Percentiles rank a stretch among this genome's conserved stretches.
These are phyloP conservation scores for Urochloa ruziziensis DNA, from an alignment of 176 grass and related monocot species.

Conservation along the genomic window DNA sequence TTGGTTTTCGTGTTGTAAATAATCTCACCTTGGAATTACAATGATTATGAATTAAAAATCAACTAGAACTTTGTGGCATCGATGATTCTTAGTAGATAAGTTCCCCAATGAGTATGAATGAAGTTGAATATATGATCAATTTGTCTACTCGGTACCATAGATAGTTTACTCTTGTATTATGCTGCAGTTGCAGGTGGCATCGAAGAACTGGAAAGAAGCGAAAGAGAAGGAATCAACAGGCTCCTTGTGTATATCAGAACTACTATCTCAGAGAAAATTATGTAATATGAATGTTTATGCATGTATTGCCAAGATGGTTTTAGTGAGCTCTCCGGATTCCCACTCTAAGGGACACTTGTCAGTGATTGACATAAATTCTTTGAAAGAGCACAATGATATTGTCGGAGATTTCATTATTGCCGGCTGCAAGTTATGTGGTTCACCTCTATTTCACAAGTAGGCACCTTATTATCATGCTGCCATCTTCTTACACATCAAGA, in stretches of 20 bases:
- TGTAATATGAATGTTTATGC: slow-evolving; percentile 41
- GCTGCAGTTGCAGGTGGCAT: slow-evolving; percentile 31
- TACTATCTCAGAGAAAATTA: slow-evolving; percentile 32
- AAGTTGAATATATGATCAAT: background rate
- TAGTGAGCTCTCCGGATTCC: slow-evolving; percentile 2
- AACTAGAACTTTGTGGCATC: background rate
- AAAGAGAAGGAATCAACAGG: slow-evolving; percentile 11
- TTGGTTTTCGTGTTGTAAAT: background rate
- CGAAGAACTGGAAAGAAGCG: slow-evolving; percentile 52
- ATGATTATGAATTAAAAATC: background rate
- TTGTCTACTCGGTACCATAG: background rate
- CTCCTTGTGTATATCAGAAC: slow-evolving; percentile 39
- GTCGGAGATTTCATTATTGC: slow-evolving; percentile 41
- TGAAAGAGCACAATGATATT: slow-evolving; percentile 38
- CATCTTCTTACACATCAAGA: slow-evolving; percentile 8
- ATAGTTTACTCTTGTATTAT: background rate
- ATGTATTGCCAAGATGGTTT: slow-evolving; percentile 34
- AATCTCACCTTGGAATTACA: slow-evolving; percentile 22
- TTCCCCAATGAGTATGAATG: background rate
- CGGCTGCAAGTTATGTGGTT: slow-evolving; percentile 68
- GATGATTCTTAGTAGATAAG: slow-evolving; percentile 8
- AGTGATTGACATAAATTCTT: slow-evolving; percentile 33
- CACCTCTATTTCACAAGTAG: slow-evolving; percentile 43
- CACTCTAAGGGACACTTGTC: slow-evolving; percentile 16
- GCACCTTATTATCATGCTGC: background rate